Evolutionary conservation across 129 eudicot genomes (phyloP), one percentile per base, ranked within the genome.

Genomic region (Artemisia argyi): DNA sequence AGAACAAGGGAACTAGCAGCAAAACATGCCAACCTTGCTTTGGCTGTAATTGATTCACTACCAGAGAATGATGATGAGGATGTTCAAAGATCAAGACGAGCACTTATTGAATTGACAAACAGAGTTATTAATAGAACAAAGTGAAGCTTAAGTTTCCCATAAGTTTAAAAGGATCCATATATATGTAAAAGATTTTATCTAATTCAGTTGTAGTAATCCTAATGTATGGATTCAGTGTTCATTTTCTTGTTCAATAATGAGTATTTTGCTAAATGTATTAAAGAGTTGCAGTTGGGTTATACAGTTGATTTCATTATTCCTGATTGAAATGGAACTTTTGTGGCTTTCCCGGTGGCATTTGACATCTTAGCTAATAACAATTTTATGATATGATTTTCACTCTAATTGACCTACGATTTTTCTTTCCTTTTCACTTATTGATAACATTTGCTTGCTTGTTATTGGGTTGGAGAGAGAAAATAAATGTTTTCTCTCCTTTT

Each of bases 71-170:
- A 89, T 22, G 96, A 89, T 3, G 97, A 85, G 75, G 87, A 87
- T 51, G 97, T 93, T 77, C 89, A 81, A 83, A 85, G 79, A 71
- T 85, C 96, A 39, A 89, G 98, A 67, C 87, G 97, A 42, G 98
- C 98, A 9, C 96, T 89, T 46, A 72, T 87, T 78, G 98, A 93
- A 49, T 66, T 89, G 48, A 85, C 96, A 1, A 90, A 93, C 35
- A 87, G 83, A 78, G 98, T 93, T 74, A 85, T 89, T 52, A 87
- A 87, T n/a, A 83, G 98, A 82, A 87, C 92, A 39, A 93, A 89
- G 77, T 93, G 79, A 80, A 77, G 9, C 63, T 51, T 22, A 52
- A 39, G 66, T 14, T 8, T 48, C 30, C 73, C 73, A 51, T 52
- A 52, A 53, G 46, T 11, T 72, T 28, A 61, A 11, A 65, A 24